Evolutionary conservation across 2,329 filamentous ascomycete genomes (phyloP), one percentile per base, ranked within the genome.

Genomic region (Hyphodiscus sp.): DNA sequence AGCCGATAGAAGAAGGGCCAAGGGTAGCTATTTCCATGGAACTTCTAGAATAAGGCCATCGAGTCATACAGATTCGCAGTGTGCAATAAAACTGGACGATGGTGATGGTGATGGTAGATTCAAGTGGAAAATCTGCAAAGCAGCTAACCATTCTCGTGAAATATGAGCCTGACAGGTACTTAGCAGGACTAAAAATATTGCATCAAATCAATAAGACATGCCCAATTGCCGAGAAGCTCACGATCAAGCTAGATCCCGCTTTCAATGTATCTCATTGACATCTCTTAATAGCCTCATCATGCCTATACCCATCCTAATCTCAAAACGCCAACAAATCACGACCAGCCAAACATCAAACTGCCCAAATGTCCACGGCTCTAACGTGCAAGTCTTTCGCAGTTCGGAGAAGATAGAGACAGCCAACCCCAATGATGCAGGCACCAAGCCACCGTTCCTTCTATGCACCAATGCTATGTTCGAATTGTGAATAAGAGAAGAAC

Each of bases 201-300:
- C 33, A 13, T 26, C 23, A 38, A 38, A 38, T 5, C 16, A 13
- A 38, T 10, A 38, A 13, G 33, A 38, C 4, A 10, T 15, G 29
- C 7, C 29, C 29, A 33, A 13, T 38, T n/a, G 16, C 33, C 16
- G 4, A 13, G 33, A 38, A 47, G 23, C n/a, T n/a, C n/a, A n/a
- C n/a, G n/a, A n/a, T 20, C 26, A 50, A 51, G 49, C 38, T n/a
- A 19, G 19, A 30, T 19, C 23, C 45, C 44, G 48, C 43, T 41
- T 43, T 18, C 38, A 55, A 47, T 53, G 41, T 41, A 58, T 55
- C 50, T 58, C 52, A 50, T 56, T 47, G 54, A 52, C 54, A 58
- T 58, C 57, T 58, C 47, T 58, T 38, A 49, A 50, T 52, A 10
- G 26, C 49, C 55, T 49, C 41, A 46, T 26, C n/a, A n/a, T n/a